These are phyloP conservation scores for Penicillium sp. DNA, from an alignment of 2,329 filamentous ascomycete species.

Conservation along the genomic window DNA sequence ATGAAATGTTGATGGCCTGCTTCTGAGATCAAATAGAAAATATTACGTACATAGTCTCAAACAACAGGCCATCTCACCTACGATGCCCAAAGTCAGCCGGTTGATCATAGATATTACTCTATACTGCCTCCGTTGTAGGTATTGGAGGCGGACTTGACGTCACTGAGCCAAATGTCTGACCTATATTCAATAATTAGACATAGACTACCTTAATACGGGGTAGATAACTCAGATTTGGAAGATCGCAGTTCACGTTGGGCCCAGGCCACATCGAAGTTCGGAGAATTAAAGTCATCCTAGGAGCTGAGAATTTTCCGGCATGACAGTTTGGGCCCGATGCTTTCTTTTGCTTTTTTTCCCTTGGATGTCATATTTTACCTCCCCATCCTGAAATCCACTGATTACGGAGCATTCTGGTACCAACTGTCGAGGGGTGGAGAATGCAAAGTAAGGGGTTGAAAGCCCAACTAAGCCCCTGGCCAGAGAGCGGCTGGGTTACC, in stretches of 20 bases:
- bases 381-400: neutral
- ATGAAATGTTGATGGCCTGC: neutral
- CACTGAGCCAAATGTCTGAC: neutral
- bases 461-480: neutral
- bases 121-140: neutral
- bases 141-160: neutral
- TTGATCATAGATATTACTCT: neutral
- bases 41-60: too few relatives aligned
- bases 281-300: neutral
- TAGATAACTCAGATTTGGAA: neutral
- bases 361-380: neutral
- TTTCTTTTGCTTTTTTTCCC: neutral
- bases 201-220: neutral
- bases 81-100: neutral
- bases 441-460: slow-evolving; percentile 2
- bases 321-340: neutral
- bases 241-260: neutral
- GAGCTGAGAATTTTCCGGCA: neutral
- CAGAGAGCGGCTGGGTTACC: neutral
- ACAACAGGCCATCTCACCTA: neutral
- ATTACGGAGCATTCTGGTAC: neutral
- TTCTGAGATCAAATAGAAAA: too few relatives aligned
- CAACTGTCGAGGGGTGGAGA: neutral
- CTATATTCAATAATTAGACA: neutral
- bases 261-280: neutral